These are phyloP conservation scores for Vitis hybrid DNA, from an alignment of 177 flowering plant species.

Conservation along the genomic window DNA sequence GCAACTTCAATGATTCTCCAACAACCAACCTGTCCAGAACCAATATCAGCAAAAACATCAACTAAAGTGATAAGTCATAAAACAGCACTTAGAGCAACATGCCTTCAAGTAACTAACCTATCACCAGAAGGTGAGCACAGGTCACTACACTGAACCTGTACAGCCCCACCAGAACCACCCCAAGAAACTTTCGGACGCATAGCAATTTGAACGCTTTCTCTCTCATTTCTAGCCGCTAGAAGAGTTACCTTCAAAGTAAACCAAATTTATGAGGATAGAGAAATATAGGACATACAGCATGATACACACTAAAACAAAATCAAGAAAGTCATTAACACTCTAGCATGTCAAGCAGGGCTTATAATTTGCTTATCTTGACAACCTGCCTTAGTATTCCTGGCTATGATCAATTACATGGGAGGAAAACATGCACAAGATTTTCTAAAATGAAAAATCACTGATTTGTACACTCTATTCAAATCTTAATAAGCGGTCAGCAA, in stretches of 20 bases:
- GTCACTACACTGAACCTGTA: slow-evolving; percentile 81
- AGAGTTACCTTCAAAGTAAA: slow-evolving; percentile 64
- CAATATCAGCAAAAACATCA: slow-evolving; percentile 15
- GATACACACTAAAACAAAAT: too few relatives aligned
- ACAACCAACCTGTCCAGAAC: slow-evolving; percentile 59
- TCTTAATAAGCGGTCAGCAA: too few relatives aligned
- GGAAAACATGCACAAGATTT: too few relatives aligned
- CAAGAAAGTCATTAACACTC: too few relatives aligned
- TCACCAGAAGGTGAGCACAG: slow-evolving; percentile 84
- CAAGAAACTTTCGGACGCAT: slow-evolving; percentile 89
- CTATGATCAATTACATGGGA: too few relatives aligned
- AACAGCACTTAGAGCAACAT: not conserved
- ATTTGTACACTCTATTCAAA: too few relatives aligned
- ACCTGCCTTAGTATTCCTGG: too few relatives aligned
- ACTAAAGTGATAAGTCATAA: not conserved
- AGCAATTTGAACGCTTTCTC: slow-evolving; percentile 90
- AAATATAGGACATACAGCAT: not conserved
- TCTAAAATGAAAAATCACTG: too few relatives aligned
- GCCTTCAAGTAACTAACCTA: slow-evolving; percentile 51
- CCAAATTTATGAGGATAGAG: slow-evolving; percentile 11
- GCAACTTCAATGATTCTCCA: slow-evolving; percentile 68
- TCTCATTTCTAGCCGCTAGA: slow-evolving; percentile 91
- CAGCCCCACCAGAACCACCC: slow-evolving; percentile 70
- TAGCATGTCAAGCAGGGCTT: too few relatives aligned
- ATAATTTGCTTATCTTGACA: too few relatives aligned